Percentiles rank a stretch among this genome's conserved stretches.
Conservation (phyloP, 2,329 filamentous ascomycete species). For the Trichothecium roseum region DNA sequence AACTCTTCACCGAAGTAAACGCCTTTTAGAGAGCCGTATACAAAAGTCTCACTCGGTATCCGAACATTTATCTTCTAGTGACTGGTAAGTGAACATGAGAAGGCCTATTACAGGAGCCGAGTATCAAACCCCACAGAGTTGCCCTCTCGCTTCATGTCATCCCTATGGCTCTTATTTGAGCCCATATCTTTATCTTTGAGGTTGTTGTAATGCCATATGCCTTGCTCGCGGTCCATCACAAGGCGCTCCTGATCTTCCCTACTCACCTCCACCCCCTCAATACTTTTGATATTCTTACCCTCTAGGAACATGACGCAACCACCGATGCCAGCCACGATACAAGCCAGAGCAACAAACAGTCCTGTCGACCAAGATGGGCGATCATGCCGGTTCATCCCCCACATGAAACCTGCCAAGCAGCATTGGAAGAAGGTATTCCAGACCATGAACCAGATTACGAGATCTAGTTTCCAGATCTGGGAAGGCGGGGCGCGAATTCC, state of each 20-base stretch:
- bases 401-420: constrained; percentile 71
- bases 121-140: too few species aligned
- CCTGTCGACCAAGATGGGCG: constrained; percentile 75
- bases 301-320: constrained; percentile 63
- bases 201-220: constrained; percentile 44
- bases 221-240: constrained; percentile 39
- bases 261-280: constrained; percentile 60
- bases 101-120: too few species aligned
- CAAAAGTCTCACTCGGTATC: too few species aligned
- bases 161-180: constrained; percentile 5
- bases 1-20: too few species aligned
- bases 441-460: constrained; percentile 69
- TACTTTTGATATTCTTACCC: constrained; percentile 58
- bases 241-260: constrained; percentile 42
- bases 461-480: constrained; percentile 64
- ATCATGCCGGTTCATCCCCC: constrained; percentile 61
- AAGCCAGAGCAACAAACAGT: constrained; percentile 66
- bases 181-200: constrained; percentile 23
- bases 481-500: constrained; percentile 60
- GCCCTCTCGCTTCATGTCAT: background rate
- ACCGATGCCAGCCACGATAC: constrained; percentile 55
- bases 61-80: too few species aligned
- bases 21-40: too few species aligned
- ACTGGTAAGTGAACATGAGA: too few species aligned
- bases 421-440: constrained; percentile 71